Base-by-base conservation (phyloP, 2,329 filamentous ascomycete species). In the Penicillium freii region DNA sequence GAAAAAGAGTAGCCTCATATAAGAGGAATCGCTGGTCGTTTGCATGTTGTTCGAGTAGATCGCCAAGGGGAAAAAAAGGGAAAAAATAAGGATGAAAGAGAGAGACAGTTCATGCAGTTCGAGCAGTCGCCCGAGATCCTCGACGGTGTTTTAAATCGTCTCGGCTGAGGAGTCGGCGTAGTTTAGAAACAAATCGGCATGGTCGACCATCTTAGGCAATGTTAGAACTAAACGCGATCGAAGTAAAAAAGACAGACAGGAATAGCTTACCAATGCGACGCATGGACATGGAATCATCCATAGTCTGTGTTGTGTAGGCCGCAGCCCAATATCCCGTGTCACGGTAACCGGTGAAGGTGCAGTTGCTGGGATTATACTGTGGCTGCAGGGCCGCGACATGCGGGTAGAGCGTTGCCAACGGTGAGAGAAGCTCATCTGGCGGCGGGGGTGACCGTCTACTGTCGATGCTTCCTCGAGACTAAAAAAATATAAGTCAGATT, bases 301-400 rank as follows among this genome's bases (percentile, higher is more conserved):
- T 52, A 11, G 69, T 60, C 31, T 66, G 63, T 39, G 67, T 66
- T 5, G 69, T 66, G 40, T 70, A 73, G 23, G 68, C 65, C 4
- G 70, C 69, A 8, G 68, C 63, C 70, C 70, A 73, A 62, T 71
- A 72, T 47, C 62, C 60, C 45, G 64, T 64, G 43, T 71, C 62
- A 27, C 63, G 61, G 56, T 72, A 69, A 33, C 71, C 68, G 33
- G 67, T 63, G 52, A 69, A 71, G 51, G 67, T 66, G 53, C 66
- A 68, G 58, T 58, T 62, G 46, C 59, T 64, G 19, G 69, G 64
- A 40, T 73, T 63, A 62, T 68, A 68, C 62, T 68, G 69, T 34
- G 69, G 68, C 61, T 74, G 71, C 34, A 74, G 65, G 39, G 72
- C 72, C 15, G 69, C 64, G 33, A 75, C 73, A 57, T 75, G 73